phyloP scores from a whole-genome alignment of 495 filamentous ascomycete species.

The Gamarada debralockiae region DNA sequence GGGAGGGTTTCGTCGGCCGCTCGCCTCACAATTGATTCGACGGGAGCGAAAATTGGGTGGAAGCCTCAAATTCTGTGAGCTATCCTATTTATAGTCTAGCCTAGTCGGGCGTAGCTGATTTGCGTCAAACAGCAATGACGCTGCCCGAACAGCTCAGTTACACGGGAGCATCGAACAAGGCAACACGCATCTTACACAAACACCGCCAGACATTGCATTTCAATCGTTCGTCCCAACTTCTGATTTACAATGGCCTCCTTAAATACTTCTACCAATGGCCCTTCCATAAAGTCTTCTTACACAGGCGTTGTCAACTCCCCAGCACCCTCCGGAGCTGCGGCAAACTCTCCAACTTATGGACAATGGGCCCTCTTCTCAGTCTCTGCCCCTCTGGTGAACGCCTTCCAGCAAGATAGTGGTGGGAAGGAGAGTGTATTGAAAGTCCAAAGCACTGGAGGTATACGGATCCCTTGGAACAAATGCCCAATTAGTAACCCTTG shows the following conservation, averaged over 20 bases:
- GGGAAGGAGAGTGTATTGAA: slow-evolving; percentile 92
- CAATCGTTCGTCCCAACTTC: background rate
- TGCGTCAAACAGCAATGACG: too few species aligned
- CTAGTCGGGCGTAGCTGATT: too few species aligned
- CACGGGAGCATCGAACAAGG: too few species aligned
- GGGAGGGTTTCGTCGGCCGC: background rate
- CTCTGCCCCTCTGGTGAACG: slow-evolving; percentile 81
- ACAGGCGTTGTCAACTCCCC: slow-evolving; percentile 76
- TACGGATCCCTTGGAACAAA: slow-evolving; percentile 16
- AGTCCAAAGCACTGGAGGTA: slow-evolving; percentile 87
- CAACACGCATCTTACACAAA: background rate
- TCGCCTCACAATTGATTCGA: slow-evolving; percentile 13
- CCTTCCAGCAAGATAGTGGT: slow-evolving; percentile 77
- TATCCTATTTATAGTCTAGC: too few species aligned
- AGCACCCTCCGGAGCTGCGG: slow-evolving; percentile 56
- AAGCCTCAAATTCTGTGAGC: background rate
- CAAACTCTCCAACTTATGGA: slow-evolving; percentile 64
- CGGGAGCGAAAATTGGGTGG: background rate
- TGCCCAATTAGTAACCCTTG: background rate
- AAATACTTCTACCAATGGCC: slow-evolving; percentile 85
- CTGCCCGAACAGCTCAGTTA: too few species aligned
- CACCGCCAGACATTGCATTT: background rate
- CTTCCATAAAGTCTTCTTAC: slow-evolving; percentile 91
- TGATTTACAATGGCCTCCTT: slow-evolving; percentile 75
- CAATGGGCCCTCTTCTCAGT: slow-evolving; percentile 94